These are phyloP conservation scores for Eucalyptus polybractea DNA, from an alignment of 345 rosid genomes.

Conservation along the genomic window DNA sequence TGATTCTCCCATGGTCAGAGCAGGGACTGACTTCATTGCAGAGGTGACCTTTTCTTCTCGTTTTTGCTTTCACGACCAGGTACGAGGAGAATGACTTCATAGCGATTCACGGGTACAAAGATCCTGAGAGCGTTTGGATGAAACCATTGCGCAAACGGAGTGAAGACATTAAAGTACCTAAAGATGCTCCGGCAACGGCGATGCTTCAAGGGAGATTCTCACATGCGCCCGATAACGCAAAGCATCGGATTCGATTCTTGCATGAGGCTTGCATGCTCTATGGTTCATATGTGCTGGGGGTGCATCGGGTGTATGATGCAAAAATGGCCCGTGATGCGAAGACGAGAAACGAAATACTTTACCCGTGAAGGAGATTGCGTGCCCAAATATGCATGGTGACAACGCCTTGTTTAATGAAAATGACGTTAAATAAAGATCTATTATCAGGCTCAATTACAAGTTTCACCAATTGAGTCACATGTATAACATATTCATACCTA, in stretches of 20 bases:
- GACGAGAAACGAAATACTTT: accelerated
- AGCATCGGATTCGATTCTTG: neutral
- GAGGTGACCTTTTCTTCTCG: neutral
- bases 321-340: neutral
- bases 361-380: neutral
- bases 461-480: neutral
- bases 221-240: accelerated
- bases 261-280: neutral
- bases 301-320: neutral
- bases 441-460: neutral
- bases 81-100: neutral
- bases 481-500: neutral
- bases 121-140: neutral
- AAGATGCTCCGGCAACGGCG: neutral
- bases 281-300: neutral
- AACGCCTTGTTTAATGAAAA: accelerated
- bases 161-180: neutral
- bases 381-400: neutral
- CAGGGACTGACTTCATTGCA: neutral
- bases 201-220: neutral
- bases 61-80: neutral
- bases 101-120: neutral
- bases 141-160: neutral
- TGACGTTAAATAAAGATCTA: neutral
- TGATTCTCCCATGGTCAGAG: neutral